A percentile compares a stretch with the other conserved stretches of the same genome.
Conservation (phyloP, 345 rosid genomes). For the Litchi chinensis region DNA sequence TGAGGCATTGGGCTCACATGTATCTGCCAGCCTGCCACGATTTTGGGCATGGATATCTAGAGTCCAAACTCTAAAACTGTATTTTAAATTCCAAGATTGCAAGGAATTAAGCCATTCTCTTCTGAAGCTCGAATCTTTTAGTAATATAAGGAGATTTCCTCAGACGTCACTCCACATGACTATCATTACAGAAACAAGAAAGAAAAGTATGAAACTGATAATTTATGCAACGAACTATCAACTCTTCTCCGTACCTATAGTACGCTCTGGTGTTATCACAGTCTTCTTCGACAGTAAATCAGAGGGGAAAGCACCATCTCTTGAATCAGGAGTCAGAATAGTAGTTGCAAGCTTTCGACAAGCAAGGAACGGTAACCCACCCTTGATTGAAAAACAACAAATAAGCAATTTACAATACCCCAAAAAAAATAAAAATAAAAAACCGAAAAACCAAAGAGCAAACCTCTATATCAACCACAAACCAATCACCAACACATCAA, state of each 20-base stretch:
- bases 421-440: background rate
- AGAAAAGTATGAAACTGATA: background rate
- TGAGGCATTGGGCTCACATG: no score
- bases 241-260: constrained; percentile 49
- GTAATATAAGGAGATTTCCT: background rate
- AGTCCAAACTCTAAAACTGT: no score
- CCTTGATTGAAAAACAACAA: constrained; percentile 36
- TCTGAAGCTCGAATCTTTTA: no score
- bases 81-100: no score
- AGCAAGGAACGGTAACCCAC: constrained; percentile 38
- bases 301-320: constrained; percentile 56
- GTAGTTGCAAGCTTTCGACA: constrained; percentile 53
- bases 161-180: background rate
- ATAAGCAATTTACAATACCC: background rate
- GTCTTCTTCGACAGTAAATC: constrained; percentile 57
- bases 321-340: constrained; percentile 60
- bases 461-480: no score
- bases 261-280: constrained; percentile 48
- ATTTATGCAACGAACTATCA: background rate
- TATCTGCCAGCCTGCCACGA: no score
- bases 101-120: background rate
- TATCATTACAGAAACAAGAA: background rate
- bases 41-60: no score
- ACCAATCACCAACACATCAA: background rate
- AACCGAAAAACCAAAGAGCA: no score